Evolutionary conservation across 1,139 yeast species (phyloP), one percentile per base, ranked within the genome.

Genomic region (Torulaspora globosa): DNA sequence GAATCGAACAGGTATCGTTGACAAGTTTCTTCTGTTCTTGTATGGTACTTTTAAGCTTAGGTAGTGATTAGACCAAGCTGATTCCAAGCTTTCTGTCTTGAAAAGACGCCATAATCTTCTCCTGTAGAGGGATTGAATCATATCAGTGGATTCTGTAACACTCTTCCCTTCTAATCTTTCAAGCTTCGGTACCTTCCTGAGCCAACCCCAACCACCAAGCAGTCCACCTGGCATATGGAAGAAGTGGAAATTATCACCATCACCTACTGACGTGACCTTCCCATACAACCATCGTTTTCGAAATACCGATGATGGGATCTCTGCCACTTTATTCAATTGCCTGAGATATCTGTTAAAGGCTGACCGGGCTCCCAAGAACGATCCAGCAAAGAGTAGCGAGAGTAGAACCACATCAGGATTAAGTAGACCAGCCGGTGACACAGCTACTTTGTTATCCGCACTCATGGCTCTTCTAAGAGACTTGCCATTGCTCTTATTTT

Each of bases 141-240:
- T 36, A 5, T 23, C 36, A 38, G 24, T 27, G 2, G 44, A 36
- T 29, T 18, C 11, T 11, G 29, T 28, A 3, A 36, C 39, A 10
- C 26, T 29, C 11, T 42, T 39, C 8, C 31, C 29, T 24, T 49
- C 48, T 10, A 37, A 29, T 34, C 31, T 48, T 6, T 48, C 50
- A 19, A 62, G 49, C 31, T 44, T 39, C 0, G 88, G 88, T 1
- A 70, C 63, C 8, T 59, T 52, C 34, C 97, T 70, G 15, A 87
- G 60, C 96, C 96, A 88, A 9, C 95, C 92, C 98, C 98, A 92
- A 0, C 99, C 99, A 3, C 82, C 77, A 1, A 82, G 59, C 0
- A 75, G 49, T 0, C 98, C 98, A 3, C 97, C 97, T 0, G 99
- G 99, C 0, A 95, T 82, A 63, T 92, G 99, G 60, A 74, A 92